Percentiles rank a stretch among this genome's conserved stretches.
phyloP scores from a whole-genome alignment of 805 yeast species.

The Teunomyces aglyptinius region DNA sequence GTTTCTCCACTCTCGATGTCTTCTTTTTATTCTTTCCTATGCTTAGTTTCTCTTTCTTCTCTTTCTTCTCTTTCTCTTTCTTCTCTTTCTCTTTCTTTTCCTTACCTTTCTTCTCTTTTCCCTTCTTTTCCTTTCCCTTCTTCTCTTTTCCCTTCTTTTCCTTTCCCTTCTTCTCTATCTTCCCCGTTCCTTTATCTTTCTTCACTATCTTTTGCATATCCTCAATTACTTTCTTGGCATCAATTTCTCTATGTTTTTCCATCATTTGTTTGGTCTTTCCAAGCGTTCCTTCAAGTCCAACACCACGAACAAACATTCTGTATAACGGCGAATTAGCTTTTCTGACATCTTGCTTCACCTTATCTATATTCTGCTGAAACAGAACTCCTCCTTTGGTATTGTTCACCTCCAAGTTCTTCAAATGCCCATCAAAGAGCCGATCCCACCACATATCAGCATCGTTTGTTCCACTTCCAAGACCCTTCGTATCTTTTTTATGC shows the following conservation, averaged over 20 bases:
- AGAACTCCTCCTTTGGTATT: slow-evolving; percentile 36
- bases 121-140: slow-evolving; percentile 32
- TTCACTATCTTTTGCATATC: slow-evolving; percentile 14
- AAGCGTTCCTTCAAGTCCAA: slow-evolving; percentile 76
- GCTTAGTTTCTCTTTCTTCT: slow-evolving; percentile 26
- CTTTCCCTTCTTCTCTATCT: slow-evolving; percentile 14
- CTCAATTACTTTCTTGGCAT: slow-evolving; percentile 14
- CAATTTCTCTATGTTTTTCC: slow-evolving; percentile 15
- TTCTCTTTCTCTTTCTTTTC: slow-evolving; percentile 11
- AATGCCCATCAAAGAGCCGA: slow-evolving; percentile 86
- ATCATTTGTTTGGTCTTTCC: slow-evolving; percentile 35
- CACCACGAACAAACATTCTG: slow-evolving; percentile 84
- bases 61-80: slow-evolving; percentile 21
- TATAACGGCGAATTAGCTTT: slow-evolving; percentile 71
- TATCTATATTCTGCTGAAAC: slow-evolving; percentile 52
- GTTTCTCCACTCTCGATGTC: slow-evolving; percentile 21
- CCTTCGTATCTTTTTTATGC: slow-evolving; percentile 88
- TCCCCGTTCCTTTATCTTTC: slow-evolving; percentile 20
- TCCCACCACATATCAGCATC: slow-evolving; percentile 98
- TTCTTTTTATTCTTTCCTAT: slow-evolving; percentile 19
- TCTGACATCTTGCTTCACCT: slow-evolving; percentile 45
- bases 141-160: slow-evolving; percentile 10
- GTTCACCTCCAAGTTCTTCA: slow-evolving; percentile 68
- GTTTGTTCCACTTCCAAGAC: slow-evolving; percentile 76
- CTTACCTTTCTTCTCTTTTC: slow-evolving; percentile 23